phyloP scores from a whole-genome alignment of 306 rosid species.

The Castanea sativa region DNA sequence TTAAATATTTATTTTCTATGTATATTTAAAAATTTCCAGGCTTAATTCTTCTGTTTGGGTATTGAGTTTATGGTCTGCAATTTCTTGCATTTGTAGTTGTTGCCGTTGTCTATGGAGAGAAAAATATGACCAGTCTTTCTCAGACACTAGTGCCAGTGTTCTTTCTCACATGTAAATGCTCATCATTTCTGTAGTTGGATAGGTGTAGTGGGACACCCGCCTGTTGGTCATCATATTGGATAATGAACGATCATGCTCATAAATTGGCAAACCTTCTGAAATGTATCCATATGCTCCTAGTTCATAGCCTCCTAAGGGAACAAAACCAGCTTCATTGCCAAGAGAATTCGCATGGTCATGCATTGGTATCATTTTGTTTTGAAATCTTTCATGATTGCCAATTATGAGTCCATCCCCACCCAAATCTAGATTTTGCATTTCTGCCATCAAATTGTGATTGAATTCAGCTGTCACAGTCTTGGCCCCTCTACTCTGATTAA shows the following conservation, averaged over 20 bases:
- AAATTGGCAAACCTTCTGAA: constrained; percentile 1
- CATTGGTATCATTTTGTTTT: constrained; percentile 18
- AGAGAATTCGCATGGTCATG: constrained; percentile 9
- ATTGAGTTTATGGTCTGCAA: no score
- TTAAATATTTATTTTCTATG: no score
- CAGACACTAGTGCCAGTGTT: no score
- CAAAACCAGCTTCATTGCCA: not conserved
- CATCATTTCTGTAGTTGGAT: constrained; percentile 5
- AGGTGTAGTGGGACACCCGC: constrained; percentile 6
- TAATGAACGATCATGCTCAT: constrained; percentile 16
- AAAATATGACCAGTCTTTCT: no score
- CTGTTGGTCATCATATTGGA: not conserved
- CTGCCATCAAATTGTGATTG: constrained; percentile 8
- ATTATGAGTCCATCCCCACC: not conserved
- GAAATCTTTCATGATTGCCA: constrained; percentile 2
- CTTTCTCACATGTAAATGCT: constrained; percentile 4
- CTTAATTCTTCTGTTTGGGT: no score
- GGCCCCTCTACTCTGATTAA: constrained; percentile 13
- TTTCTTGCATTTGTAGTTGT: no score
- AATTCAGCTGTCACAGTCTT: not conserved
- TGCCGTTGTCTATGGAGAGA: no score
- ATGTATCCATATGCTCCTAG: constrained; percentile 11
- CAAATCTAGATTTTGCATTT: constrained; percentile 11
- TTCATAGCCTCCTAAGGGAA: constrained; percentile 21
- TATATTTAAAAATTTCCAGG: no score